phyloP scores from a whole-genome alignment of 176 grass and related monocot genomes.

The Calamus simplicifolius region DNA sequence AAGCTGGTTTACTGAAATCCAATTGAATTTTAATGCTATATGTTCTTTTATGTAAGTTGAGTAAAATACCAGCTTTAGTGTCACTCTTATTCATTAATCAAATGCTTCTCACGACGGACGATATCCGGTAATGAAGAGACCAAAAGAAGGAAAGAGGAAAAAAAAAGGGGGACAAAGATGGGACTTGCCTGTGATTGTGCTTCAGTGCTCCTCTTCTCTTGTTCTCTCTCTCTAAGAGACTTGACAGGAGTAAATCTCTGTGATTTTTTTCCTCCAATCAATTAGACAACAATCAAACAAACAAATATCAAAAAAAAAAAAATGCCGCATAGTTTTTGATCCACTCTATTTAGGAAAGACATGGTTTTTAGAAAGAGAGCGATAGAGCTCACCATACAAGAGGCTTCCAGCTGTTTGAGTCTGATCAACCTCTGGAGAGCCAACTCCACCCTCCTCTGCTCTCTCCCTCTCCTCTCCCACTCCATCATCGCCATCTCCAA shows the following conservation, averaged over 20 bases:
- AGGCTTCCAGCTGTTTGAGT: conserved; percentile 15
- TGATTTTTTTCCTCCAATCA: no score
- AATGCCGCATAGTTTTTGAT: background rate
- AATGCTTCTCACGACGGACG: no score
- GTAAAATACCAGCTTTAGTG: no score
- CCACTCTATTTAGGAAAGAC: background rate
- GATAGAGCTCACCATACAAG: conserved; percentile 19
- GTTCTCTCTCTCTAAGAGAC: conserved; percentile 23
- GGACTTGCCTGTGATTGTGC: conserved; percentile 19
- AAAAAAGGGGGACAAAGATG: background rate
- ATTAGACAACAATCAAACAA: background rate
- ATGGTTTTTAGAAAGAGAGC: background rate
- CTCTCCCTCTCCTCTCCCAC: conserved; percentile 27
- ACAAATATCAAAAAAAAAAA: background rate
- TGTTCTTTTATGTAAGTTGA: no score
- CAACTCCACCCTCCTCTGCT: conserved; percentile 24
- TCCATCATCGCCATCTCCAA: conserved; percentile 22
- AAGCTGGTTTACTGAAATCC: no score
- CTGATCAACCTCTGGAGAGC: conserved; percentile 16
- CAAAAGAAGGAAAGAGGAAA: no score
- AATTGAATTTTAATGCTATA: no score
- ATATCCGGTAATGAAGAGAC: no score
- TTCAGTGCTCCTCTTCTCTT: conserved; percentile 29
- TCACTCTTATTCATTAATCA: no score
- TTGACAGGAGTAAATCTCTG: conserved; percentile 23